phyloP scores from a whole-genome alignment of 2,329 filamentous ascomycete genomes.

The Diaporthe sp. region DNA sequence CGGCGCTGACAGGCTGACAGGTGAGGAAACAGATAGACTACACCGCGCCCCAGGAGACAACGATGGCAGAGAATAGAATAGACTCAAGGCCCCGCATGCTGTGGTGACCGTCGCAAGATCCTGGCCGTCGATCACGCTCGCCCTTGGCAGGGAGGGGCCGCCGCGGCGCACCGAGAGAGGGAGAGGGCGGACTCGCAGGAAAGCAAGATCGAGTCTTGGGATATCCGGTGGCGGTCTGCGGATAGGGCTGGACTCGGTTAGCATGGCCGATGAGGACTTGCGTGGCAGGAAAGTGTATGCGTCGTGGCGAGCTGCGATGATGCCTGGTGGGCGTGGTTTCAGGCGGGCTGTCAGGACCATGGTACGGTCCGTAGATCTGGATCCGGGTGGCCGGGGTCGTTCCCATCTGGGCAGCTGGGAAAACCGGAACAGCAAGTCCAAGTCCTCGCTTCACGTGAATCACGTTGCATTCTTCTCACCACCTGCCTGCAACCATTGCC shows the following conservation, averaged over 20 bases:
- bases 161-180: not conserved
- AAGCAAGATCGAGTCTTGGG: no score
- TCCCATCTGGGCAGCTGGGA: not conserved
- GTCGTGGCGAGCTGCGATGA: slow-evolving; percentile 13
- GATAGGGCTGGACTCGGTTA: slow-evolving; percentile 33
- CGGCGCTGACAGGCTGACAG: not conserved
- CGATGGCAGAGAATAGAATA: not conserved
- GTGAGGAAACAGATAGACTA: not conserved
- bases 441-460: not conserved
- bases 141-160: slow-evolving; percentile 10
- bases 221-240: not conserved
- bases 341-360: slow-evolving; percentile 19
- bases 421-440: not conserved
- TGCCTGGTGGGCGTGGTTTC: slow-evolving; percentile 15
- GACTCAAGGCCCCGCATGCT: not conserved
- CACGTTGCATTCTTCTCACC: not conserved
- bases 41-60: not conserved
- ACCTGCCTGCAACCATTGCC: slow-evolving; percentile 2
- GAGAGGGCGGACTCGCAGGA: no score
- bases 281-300: slow-evolving; percentile 4
- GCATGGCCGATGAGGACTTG: not conserved
- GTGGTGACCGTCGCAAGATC: slow-evolving; percentile 22
- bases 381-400: slow-evolving; percentile 3
- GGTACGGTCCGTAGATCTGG: slow-evolving; percentile 24
- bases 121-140: slow-evolving; percentile 18